Evolutionary conservation across 768 basidiomycete genomes (phyloP), one percentile per base, ranked within the genome.

Genomic region (Naganishia vaughanmartiniae): DNA sequence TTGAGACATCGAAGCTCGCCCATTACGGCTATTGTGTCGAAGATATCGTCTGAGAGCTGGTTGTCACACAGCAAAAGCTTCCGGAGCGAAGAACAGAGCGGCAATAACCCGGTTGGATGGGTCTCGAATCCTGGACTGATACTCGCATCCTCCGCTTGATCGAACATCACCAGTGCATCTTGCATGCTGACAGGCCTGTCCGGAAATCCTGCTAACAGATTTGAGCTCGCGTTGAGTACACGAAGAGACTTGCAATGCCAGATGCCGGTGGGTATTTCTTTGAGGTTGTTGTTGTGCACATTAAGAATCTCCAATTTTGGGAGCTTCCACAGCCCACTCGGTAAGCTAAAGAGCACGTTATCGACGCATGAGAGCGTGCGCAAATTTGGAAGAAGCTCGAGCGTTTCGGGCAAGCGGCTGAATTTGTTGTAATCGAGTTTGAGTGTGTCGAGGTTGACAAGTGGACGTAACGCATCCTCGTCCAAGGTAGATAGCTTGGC

Each of bases 61-160:
- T 98, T 99, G 84, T 99, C 93, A 70, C 91, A 92, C 0, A 98
- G 85, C 77, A 90, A 93, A 4, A 98, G 85, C 72, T 86, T 84
- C 77, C 90, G 86, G 9, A 97, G 86, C 7, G 89, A 88, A 66
- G 85, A 82, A 4, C 89, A 88, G 36, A 92, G 87, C 0, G 86
- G 88, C 21, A 85, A 88, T 5, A 69, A 69, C 17, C 15, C 45
- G 14, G 28, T 19, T 0, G 7, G 24, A n/a, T 39, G 45, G 1
- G 57, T 51, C 42, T 55, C 54, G 15, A 26, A 10, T 12, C 24
- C 45, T 14, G 46, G 31, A 19, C 26, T 39, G 10, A 33, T n/a
- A 21, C 11, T 28, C 12, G 19, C 45, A 21, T 54, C 69, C 30
- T 51, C 33, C 2, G 58, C 60, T 31, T 26, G 4, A 31, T 66